Evolutionary conservation across 768 basidiomycete species (phyloP), one percentile per base, ranked within the genome.

Genomic region (Termitomyces sp.): DNA sequence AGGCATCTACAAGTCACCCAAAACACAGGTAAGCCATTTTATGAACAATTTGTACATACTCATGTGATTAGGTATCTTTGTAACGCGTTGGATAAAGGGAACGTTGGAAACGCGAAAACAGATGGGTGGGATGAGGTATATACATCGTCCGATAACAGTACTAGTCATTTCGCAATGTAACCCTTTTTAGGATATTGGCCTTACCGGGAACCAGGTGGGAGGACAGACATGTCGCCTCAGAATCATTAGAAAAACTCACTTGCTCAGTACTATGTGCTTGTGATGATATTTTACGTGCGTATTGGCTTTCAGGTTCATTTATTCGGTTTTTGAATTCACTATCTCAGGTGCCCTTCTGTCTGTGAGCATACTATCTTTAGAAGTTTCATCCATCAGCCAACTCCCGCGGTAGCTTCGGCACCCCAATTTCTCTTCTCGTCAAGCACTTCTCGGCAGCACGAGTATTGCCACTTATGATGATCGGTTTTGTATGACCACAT

Each of bases 41-140:
- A n/a, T 41, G 49, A 16, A 27, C 8, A 44, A 44, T 42, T 21
- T 31, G 8, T n/a, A 12, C 16, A 11, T 21, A 45, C 11, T 43
- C 31, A 23, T 12, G 40, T n/a, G 19, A 12, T 6, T 38, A 78
- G 77, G 77, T 80, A 81, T 59, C 67, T 81, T 11, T 77, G 75
- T 57, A 81, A 81, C 64, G 78, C 77, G 0, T 63, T 78, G 29
- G 78, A 79, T 61, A 80, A 80, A 65, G 77, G 79, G 3, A 81
- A 80, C 55, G 73, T 81, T 1, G 76, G 74, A 7, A 82, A 82
- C 62, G 81, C 81, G 5, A 79, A 82, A 58, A 81, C 81, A 2
- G 79, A 73, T 52, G 74, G 76, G 7, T 79, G 80, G 76, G 80
- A 78, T 58, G 77, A 73, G 63, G 80, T 75, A 54, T 52, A 59